These are phyloP conservation scores for Cyathus striatus DNA, from an alignment of 768 basidiomycete genomes.

Conservation along the genomic window DNA sequence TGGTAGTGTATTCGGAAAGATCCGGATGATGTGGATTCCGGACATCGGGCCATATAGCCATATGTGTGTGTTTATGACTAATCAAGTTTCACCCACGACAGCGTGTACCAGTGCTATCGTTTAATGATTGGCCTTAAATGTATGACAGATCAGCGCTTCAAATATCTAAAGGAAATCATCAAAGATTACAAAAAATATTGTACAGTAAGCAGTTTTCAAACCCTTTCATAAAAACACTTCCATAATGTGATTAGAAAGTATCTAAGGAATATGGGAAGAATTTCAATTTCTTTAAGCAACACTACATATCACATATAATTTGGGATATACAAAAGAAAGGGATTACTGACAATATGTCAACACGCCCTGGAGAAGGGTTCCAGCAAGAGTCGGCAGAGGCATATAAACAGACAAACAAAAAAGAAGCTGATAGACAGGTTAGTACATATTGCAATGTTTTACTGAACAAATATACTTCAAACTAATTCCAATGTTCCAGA, in stretches of 20 bases:
- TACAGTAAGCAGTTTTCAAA: constrained; percentile 4
- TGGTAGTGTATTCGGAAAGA: no score
- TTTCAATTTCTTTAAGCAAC: constrained; percentile 25
- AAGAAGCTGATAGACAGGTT: constrained; percentile 22
- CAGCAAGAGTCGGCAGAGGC: constrained; percentile 22
- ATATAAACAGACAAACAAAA: constrained; percentile 20
- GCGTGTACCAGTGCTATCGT: constrained; percentile 11
- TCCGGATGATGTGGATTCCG: no score
- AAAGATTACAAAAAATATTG: constrained; percentile 11
- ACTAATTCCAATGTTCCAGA: constrained; percentile 10
- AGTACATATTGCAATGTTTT: constrained; percentile 3
- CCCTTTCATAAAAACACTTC: no score
- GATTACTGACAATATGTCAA: constrained; percentile 19
- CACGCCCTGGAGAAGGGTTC: constrained; percentile 22
- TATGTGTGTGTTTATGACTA: no score
- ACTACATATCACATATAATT: constrained; percentile 14
- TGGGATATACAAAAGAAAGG: constrained; percentile 18
- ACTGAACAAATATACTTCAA: background rate
- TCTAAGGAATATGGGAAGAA: constrained; percentile 16
- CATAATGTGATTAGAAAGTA: constrained; percentile 10
- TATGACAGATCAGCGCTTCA: constrained; percentile 16
- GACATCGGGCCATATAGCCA: no score
- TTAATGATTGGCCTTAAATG: constrained; percentile 19
- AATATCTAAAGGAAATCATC: constrained; percentile 9
- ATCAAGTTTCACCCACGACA: no score